A percentile compares a stretch with the other conserved stretches of the same genome.
Conservation (phyloP, 164 flowering plant species). For the Magnolia changhungtana region DNA sequence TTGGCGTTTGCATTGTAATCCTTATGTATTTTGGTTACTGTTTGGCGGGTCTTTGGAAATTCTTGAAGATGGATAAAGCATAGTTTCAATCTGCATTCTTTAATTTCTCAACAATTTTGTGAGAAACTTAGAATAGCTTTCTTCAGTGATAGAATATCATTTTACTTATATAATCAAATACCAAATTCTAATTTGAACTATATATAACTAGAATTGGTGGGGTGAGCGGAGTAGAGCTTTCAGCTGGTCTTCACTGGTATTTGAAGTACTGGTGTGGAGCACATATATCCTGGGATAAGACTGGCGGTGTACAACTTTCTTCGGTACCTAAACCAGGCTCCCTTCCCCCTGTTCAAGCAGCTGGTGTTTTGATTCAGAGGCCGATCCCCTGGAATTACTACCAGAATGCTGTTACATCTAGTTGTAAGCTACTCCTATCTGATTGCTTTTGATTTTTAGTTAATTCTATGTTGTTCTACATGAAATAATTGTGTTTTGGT, state of each 20-base stretch:
- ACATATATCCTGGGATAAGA: conserved; percentile 79
- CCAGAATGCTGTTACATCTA: conserved; percentile 86
- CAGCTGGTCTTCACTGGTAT: conserved; percentile 79
- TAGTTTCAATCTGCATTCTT: background rate
- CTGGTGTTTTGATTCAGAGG: conserved; percentile 51
- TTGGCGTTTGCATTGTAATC: too few species aligned
- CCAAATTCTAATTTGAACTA: background rate
- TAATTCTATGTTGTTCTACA: background rate
- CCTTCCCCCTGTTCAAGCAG: conserved; percentile 48
- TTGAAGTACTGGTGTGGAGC: conserved; percentile 67
- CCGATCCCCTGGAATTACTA: conserved; percentile 77
- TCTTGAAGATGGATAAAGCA: background rate
- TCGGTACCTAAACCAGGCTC: conserved; percentile 58
- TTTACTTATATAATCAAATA: background rate
- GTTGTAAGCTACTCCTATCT: conserved; percentile 48
- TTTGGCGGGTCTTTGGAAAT: too few species aligned
- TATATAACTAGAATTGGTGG: conserved; percentile 46
- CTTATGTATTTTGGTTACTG: too few species aligned
- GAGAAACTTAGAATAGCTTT: background rate
- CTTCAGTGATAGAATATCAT: background rate
- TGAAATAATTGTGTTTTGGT: too few species aligned
- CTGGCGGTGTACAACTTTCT: conserved; percentile 65
- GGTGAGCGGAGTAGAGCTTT: conserved; percentile 59
- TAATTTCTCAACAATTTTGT: background rate
- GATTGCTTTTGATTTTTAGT: background rate